Base-by-base conservation (phyloP, 140 eudicot species). In the Cichorium intybus region DNA sequence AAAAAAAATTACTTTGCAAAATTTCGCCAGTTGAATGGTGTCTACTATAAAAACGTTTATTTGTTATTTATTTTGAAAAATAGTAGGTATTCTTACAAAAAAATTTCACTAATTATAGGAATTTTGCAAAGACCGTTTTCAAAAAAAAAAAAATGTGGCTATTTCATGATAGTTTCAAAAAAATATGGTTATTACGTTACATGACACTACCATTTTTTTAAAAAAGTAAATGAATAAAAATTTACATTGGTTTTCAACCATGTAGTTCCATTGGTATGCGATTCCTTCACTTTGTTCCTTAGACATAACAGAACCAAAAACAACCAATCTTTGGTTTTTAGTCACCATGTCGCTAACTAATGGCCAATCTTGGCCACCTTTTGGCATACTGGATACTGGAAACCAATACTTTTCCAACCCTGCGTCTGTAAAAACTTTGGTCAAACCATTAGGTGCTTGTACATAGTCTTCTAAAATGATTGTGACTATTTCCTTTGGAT, bases 341-440 rank as follows among this genome's bases (percentile, higher is more conserved):
- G 86, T 60, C 39, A 88, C 89, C 96, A 92, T 92, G 63, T 88
- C 96, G 2, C 74, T 76, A 23, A 83, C 98, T 27, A 79, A 79
- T n/a, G 96, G 98, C 98, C 98, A 92, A 50, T 92, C 88, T 75
- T 79, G 82, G n/a, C 98, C 98, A 22, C 75, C 74, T 56, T 73
- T 70, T 2, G 98, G 98, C 98, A 92, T 88, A 26, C 68, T 82
- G 0, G 85, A 48, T 11, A 88, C 49, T 0, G 96, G 98, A 54
- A 88, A 92, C 98, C 96, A 88, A 18, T 80, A 92, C 70, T 92
- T 92, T 82, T 77, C 85, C 60, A 92, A 60, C 23, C 95, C 96
- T 45, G 95, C 83, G 0, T 83, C 58, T 24, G 75, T 88, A 74
- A 92, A 83, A 2, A 85, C 89, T 4, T 85, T 85, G 61, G 89